A percentile compares a stretch with the other conserved stretches of the same genome.
Conservation (phyloP, 805 yeast genomes). For the Cyberlindnera misumaiensis region DNA sequence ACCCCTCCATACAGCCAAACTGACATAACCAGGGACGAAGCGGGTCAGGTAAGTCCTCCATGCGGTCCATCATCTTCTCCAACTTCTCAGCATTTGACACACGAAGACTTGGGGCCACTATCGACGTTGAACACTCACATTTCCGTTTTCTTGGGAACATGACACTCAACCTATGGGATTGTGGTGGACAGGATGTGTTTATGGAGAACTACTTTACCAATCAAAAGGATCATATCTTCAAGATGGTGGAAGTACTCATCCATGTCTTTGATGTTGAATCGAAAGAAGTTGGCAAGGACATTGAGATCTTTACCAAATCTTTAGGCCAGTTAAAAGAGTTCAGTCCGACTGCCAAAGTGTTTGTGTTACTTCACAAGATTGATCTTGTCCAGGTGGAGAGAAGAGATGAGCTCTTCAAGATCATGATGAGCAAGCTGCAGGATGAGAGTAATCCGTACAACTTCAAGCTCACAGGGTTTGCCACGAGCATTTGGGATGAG, state of each 20-base stretch:
- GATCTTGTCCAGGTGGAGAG: constrained; percentile 86
- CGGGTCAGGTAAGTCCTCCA: constrained; percentile 95
- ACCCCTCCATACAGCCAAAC: constrained; percentile 2
- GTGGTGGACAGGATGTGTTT: constrained; percentile 96
- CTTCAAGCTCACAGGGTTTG: constrained; percentile 74
- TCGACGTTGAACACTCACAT: constrained; percentile 97
- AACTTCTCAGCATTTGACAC: constrained; percentile 97
- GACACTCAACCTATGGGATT: constrained; percentile 95
- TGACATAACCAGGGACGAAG: constrained; percentile 66
- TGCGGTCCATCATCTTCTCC: constrained; percentile 93
- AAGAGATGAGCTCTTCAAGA: constrained; percentile 72
- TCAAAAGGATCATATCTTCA: constrained; percentile 86
- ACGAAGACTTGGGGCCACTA: constrained; percentile 90
- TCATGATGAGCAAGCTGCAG: constrained; percentile 78
- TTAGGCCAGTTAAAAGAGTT: constrained; percentile 73
- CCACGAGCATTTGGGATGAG: constrained; percentile 45
- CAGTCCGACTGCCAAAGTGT: constrained; percentile 87
- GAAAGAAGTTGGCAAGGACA: constrained; percentile 85
- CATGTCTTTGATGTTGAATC: constrained; percentile 96
- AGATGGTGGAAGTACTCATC: constrained; percentile 91
- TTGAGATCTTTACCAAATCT: constrained; percentile 83
- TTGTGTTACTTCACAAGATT: constrained; percentile 91
- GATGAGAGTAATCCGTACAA: constrained; percentile 65
- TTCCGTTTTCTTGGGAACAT: constrained; percentile 87
- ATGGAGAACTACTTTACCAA: constrained; percentile 90